These are phyloP conservation scores for Mortierella sp. DNA, from an alignment of 371 early-diverging fungal species.

Conservation along the genomic window DNA sequence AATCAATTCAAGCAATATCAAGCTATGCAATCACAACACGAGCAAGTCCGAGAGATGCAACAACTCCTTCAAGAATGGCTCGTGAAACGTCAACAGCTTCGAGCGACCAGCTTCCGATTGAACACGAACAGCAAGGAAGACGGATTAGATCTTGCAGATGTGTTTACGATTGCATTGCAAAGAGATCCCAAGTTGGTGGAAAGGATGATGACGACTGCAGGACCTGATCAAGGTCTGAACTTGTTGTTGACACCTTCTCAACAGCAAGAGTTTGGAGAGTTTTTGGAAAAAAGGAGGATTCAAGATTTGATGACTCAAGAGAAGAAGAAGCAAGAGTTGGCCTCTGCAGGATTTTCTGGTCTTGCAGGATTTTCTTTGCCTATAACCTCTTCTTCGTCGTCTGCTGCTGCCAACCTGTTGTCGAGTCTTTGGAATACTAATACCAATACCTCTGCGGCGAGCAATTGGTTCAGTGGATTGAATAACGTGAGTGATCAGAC, in stretches of 20 bases:
- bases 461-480: background rate
- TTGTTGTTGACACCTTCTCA: slow-evolving; percentile 41
- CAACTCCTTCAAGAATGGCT: slow-evolving; percentile 49
- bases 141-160: slow-evolving; percentile 48
- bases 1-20: slow-evolving; percentile 27
- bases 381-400: slow-evolving; percentile 1
- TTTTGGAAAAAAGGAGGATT: slow-evolving; percentile 34
- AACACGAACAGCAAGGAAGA: slow-evolving; percentile 19
- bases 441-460: background rate
- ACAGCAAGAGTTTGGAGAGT: slow-evolving; percentile 43
- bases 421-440: slow-evolving; percentile 3
- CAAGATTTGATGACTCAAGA: slow-evolving; percentile 39
- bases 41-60: slow-evolving; percentile 39
- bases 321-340: slow-evolving; percentile 37
- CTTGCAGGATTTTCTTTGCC: background rate
- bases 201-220: slow-evolving; percentile 31
- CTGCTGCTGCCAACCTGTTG: slow-evolving; percentile 5
- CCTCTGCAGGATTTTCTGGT: slow-evolving; percentile 33
- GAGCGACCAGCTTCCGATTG: slow-evolving; percentile 25
- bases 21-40: slow-evolving; percentile 28
- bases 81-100: slow-evolving; percentile 31
- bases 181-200: slow-evolving; percentile 45
- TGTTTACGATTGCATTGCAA: slow-evolving; percentile 52
- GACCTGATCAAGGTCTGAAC: slow-evolving; percentile 25
- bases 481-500: background rate